Evolutionary conservation across 768 basidiomycete species (phyloP), one percentile per base, ranked within the genome.

Genomic region (Serendipita sp.): DNA sequence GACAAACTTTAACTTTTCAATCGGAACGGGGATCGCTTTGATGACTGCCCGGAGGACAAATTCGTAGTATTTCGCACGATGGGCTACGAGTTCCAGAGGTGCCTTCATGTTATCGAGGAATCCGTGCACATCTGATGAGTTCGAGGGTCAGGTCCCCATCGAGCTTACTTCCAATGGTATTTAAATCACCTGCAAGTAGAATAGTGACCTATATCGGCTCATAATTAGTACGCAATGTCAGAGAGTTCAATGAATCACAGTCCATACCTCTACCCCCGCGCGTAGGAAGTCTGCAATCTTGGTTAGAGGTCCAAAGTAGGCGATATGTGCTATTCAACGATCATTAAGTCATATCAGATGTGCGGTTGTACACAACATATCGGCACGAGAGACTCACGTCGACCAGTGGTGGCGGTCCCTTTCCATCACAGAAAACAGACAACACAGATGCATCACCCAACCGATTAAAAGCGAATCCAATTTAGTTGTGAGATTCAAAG

Each of bases 61-160:
- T 69, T 91, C 77, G 76, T 99, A 99, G 83, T 95, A 99, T 69
- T 86, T 84, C 65, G 87, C 89, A 33, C 94, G 82, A 74, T 93
- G 80, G 0, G 79, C 81, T 53, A 99, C 91, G 65, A 96, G 88
- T 55, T 93, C 91, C 1, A 95, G 76, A 0, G 95, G 94, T 0
- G 96, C 94, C 75, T 99, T 99, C 69, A 94, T 77, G 71, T 97
- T 96, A 72, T 99, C 96, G 53, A 99, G 83, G 78, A 98, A 98
- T 4, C 93, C 96, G 69, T 98, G 96, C 13, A 97, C 83, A 72
- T 96, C 92, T 90, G 71, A 3, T 53, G 4, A 69, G 2, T 66
- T 62, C 29, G 63, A 62, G 16, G 53, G 45, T 40, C 15, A 58
- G 43, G 10, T 4, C 13, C 27, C 45, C 48, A 23, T 23, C 23